Conservation (phyloP, 805 yeast genomes). For the Osmozyma mogii region DNA sequence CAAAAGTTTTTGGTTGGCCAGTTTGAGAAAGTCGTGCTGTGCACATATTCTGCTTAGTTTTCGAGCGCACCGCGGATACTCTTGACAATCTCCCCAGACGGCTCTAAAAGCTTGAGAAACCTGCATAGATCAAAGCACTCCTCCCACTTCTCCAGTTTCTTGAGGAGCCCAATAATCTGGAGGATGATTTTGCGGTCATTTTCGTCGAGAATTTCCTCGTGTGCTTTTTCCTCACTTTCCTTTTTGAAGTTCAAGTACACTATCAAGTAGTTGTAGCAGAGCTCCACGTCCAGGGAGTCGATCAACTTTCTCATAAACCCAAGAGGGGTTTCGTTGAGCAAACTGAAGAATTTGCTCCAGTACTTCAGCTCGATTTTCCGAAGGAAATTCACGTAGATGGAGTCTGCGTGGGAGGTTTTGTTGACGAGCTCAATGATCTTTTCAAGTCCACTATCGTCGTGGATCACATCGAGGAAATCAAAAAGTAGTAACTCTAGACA, state of each 20-base stretch:
- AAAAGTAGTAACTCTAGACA: slow-evolving; percentile 44
- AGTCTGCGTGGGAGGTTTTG: slow-evolving; percentile 12
- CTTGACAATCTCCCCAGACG: slow-evolving; percentile 25
- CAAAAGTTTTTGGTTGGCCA: slow-evolving; percentile 14
- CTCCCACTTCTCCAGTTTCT: slow-evolving; percentile 36
- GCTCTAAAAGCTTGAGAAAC: slow-evolving; percentile 44
- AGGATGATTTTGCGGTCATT: slow-evolving; percentile 35
- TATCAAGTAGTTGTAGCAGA: slow-evolving; percentile 45
- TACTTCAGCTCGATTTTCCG: slow-evolving; percentile 50
- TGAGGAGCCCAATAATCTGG: slow-evolving; percentile 37
- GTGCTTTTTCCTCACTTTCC: neutral
- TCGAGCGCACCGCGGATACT: neutral
- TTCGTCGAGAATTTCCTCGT: slow-evolving; percentile 4
- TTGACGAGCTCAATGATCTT: slow-evolving; percentile 13
- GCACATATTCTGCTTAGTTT: no score
- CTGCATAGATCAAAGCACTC: slow-evolving; percentile 49
- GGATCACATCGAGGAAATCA: slow-evolving; percentile 27
- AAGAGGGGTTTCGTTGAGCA: slow-evolving; percentile 36
- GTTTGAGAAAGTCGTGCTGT: slow-evolving; percentile 7
- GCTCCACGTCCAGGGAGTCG: slow-evolving; percentile 32
- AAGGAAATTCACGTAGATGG: slow-evolving; percentile 45
- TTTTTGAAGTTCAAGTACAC: slow-evolving; percentile 34
- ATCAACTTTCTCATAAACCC: slow-evolving; percentile 36
- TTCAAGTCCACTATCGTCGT: slow-evolving; percentile 5
- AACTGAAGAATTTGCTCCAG: slow-evolving; percentile 43